Percentiles rank a stretch among this genome's conserved stretches.
phyloP scores from a whole-genome alignment of 768 basidiomycete species.

The Tulasnella calospora region DNA sequence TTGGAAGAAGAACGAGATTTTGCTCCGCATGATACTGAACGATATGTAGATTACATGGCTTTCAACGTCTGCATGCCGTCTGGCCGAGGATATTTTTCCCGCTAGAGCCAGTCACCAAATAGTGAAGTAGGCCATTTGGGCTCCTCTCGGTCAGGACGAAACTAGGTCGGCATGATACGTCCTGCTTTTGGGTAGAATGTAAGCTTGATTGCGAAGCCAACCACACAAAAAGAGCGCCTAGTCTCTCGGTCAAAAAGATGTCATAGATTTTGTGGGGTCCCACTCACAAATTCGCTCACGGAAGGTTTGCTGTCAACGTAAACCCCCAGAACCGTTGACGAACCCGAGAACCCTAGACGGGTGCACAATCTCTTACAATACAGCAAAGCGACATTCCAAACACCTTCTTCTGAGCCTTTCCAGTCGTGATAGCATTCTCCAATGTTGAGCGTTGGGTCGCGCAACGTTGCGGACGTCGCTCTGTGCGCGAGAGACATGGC shows the following conservation, averaged over 20 bases:
- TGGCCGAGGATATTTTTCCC: too few relatives aligned
- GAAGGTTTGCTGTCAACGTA: conserved; percentile 8
- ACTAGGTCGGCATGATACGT: too few relatives aligned
- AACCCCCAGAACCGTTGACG: not conserved
- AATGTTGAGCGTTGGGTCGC: conserved; percentile 9
- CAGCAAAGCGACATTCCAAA: not conserved
- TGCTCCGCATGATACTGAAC: not conserved
- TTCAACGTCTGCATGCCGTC: too few relatives aligned
- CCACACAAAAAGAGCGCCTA: too few relatives aligned
- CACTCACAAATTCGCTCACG: conserved; percentile 8
- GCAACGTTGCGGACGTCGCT: conserved; percentile 6
- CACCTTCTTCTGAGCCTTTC: not conserved
- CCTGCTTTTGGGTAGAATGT: too few relatives aligned
- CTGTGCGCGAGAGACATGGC: not conserved
- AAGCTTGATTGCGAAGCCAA: too few relatives aligned
- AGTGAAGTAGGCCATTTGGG: too few relatives aligned
- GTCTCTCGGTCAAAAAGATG: too few relatives aligned
- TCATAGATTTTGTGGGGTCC: not conserved
- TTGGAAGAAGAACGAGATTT: not conserved
- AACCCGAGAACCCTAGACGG: not conserved
- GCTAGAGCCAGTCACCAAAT: too few relatives aligned
- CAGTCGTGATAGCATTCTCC: not conserved
- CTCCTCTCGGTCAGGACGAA: too few relatives aligned
- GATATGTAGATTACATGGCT: not conserved
- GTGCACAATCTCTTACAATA: not conserved